A percentile compares a stretch with the other conserved stretches of the same genome.
These are phyloP conservation scores for Aspergillus bridgeri DNA, from an alignment of 495 filamentous ascomycete species.

Conservation along the genomic window DNA sequence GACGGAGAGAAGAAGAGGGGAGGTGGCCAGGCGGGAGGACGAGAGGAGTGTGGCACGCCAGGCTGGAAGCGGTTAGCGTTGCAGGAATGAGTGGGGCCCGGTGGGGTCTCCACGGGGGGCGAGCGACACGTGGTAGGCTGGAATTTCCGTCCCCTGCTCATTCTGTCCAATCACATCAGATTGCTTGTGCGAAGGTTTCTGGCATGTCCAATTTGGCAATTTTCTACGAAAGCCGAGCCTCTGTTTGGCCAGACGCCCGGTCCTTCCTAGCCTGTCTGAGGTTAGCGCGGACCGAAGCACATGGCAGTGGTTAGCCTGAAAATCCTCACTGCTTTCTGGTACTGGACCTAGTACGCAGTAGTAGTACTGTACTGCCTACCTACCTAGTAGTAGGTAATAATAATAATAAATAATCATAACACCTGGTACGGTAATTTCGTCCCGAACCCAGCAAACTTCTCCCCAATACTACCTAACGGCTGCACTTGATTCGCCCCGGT, in stretches of 20 bases:
- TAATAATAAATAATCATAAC: no score
- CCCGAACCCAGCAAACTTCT: no score
- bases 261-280: not conserved
- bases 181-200: no score
- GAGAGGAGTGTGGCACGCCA: not conserved
- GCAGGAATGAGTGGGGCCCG: not conserved
- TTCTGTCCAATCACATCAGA: conserved; percentile 10
- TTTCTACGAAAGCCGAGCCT: conserved; percentile 18
- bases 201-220: conserved; percentile 5
- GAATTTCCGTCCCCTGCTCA: conserved; percentile 13
- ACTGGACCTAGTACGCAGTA: no score
- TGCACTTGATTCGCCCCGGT: not conserved
- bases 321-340: no score
- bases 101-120: not conserved
- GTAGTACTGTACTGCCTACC: no score
- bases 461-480: not conserved
- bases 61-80: not conserved
- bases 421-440: no score
- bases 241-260: conserved; percentile 13
- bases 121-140: conserved; percentile 18
- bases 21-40: not conserved
- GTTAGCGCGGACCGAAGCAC: not conserved
- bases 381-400: no score
- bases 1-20: no score
- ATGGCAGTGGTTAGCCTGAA: no score